These are phyloP conservation scores for Saturnispora ahearnii DNA, from an alignment of 805 yeast genomes.

Conservation along the genomic window DNA sequence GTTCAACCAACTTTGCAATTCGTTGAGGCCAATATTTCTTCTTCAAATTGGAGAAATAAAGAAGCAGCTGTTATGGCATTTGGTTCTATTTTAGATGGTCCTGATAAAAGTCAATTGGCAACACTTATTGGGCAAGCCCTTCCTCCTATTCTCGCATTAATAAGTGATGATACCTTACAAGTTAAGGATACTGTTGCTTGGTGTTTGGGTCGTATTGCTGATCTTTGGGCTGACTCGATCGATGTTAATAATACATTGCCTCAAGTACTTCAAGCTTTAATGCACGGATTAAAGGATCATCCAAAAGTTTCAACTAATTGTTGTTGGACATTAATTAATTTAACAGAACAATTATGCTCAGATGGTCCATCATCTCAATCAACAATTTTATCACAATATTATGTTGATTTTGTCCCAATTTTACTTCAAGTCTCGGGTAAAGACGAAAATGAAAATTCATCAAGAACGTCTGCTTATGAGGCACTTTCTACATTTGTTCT, in stretches of 20 bases:
- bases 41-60: slow-evolving; percentile 69
- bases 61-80: slow-evolving; percentile 99
- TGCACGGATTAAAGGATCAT: slow-evolving; percentile 79
- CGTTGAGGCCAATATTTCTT: slow-evolving; percentile 63
- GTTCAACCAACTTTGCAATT: slow-evolving; percentile 78
- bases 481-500: slow-evolving; percentile 78
- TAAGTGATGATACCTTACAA: slow-evolving; percentile 67
- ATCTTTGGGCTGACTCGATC: slow-evolving; percentile 69
- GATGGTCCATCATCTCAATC: slow-evolving; percentile 42
- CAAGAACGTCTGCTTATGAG: slow-evolving; percentile 95
- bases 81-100: slow-evolving; percentile 94
- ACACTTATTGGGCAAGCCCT: slow-evolving; percentile 73
- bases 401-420: slow-evolving; percentile 57
- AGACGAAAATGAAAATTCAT: slow-evolving; percentile 72
- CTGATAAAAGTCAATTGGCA: slow-evolving; percentile 62
- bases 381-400: slow-evolving; percentile 67
- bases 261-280: slow-evolving; percentile 60
- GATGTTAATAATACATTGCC: slow-evolving; percentile 59
- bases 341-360: slow-evolving; percentile 70
- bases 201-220: slow-evolving; percentile 97
- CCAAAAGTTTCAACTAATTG: slow-evolving; percentile 94
- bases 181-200: slow-evolving; percentile 97
- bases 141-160: slow-evolving; percentile 63
- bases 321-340: slow-evolving; percentile 93
- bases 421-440: slow-evolving; percentile 62